These are phyloP conservation scores for Kwoniella botswanensis DNA, from an alignment of 768 basidiomycete species.

Conservation along the genomic window DNA sequence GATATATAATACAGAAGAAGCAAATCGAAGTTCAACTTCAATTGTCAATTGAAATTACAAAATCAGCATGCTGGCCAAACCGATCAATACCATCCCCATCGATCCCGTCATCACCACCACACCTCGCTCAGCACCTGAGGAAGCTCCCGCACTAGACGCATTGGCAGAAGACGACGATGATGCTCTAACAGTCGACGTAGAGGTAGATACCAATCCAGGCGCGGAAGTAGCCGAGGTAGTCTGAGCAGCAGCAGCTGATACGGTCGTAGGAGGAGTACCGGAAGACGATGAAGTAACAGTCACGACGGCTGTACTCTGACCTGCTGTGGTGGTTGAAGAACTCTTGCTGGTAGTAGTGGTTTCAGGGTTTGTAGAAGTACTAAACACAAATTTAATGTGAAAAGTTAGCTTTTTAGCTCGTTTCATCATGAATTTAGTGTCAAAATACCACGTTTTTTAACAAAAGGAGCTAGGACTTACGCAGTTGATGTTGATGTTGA, in stretches of 20 bases:
- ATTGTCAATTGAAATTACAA: background rate
- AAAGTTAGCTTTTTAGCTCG: slow-evolving; percentile 9
- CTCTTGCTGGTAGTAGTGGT: background rate
- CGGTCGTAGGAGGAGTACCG: slow-evolving; percentile 15
- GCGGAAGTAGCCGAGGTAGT: slow-evolving; percentile 5
- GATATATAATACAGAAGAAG: background rate
- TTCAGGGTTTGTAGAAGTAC: slow-evolving; percentile 17
- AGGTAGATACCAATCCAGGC: slow-evolving; percentile 14
- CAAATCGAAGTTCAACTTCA: background rate
- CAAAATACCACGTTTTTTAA: slow-evolving; percentile 19
- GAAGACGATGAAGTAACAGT: slow-evolving; percentile 15
- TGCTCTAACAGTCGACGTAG: slow-evolving; percentile 3
- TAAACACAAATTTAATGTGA: slow-evolving; percentile 12
- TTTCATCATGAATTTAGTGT: slow-evolving; percentile 13
- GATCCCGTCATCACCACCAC: background rate
- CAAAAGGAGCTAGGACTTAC: background rate
- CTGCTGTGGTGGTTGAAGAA: background rate
- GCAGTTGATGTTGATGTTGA: slow-evolving; percentile 3
- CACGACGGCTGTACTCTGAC: background rate
- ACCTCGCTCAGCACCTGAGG: background rate
- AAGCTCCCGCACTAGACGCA: background rate
- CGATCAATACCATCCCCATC: background rate
- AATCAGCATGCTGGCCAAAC: background rate
- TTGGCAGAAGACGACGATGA: slow-evolving; percentile 3
- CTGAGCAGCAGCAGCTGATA: slow-evolving; percentile 13